Evolutionary conservation across 2,329 filamentous ascomycete species (phyloP).

Genomic region (Apiospora pterosperma): DNA sequence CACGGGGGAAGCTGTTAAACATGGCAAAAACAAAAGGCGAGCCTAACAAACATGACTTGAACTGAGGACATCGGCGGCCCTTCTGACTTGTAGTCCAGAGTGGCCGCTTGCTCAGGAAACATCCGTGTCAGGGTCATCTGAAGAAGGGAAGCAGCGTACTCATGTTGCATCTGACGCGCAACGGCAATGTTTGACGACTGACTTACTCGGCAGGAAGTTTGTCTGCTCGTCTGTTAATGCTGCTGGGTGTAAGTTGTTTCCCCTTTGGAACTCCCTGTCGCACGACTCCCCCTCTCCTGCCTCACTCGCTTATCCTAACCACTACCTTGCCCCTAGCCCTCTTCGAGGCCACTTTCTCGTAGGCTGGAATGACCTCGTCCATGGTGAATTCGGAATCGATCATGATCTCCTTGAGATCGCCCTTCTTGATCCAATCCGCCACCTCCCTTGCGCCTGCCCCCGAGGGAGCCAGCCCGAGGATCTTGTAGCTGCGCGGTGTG

Average conservation of each 20-base stretch:
- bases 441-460: slow-evolving; percentile 23
- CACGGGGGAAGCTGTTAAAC: too few relatives aligned
- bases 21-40: too few relatives aligned
- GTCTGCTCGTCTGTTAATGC: neutral
- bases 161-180: neutral
- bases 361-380: slow-evolving; percentile 27
- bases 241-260: neutral
- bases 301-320: slow-evolving; percentile 18
- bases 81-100: too few relatives aligned
- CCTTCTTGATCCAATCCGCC: slow-evolving; percentile 22
- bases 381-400: slow-evolving; percentile 29
- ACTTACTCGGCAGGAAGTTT: neutral
- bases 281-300: neutral
- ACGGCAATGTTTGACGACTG: neutral
- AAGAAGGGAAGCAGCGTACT: neutral
- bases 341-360: slow-evolving; percentile 27
- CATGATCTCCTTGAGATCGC: slow-evolving; percentile 21
- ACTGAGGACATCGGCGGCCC: too few relatives aligned
- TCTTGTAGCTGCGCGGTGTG: slow-evolving; percentile 24
- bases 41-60: too few relatives aligned
- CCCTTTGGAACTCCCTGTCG: neutral
- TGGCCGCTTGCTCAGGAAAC: too few relatives aligned
- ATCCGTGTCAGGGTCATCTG: neutral
- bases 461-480: slow-evolving; percentile 25
- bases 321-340: slow-evolving; percentile 31